Conservation (phyloP, 495 filamentous ascomycete species). For the Astrothelium macrocarpum region DNA sequence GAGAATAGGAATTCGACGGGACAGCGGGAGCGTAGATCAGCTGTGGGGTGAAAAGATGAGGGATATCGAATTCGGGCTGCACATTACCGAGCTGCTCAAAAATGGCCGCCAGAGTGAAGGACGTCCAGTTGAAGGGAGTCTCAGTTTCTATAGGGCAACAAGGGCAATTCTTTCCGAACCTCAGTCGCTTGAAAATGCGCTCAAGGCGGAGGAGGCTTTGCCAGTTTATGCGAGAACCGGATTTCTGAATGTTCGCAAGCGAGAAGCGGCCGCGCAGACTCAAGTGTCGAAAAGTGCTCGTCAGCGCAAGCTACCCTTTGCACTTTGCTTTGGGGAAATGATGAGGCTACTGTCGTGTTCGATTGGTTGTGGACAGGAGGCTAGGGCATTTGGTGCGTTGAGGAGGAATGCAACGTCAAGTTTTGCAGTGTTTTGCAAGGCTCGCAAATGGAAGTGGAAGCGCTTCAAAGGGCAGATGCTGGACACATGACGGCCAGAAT, state of each 20-base stretch:
- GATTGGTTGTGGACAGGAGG: not conserved
- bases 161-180: not conserved
- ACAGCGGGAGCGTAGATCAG: not conserved
- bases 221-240: not conserved
- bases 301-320: too few relatives aligned
- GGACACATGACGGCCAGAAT: not conserved
- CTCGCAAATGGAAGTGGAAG: not conserved
- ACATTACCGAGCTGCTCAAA: constrained; percentile 15
- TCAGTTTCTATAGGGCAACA: not conserved
- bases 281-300: too few relatives aligned
- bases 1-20: not conserved
- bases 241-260: not conserved
- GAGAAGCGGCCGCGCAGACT: not conserved
- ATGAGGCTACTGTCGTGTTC: too few relatives aligned
- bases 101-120: constrained; percentile 19
- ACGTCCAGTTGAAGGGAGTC: not conserved
- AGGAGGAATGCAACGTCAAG: constrained; percentile 3
- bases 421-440: not conserved
- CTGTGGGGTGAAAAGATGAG: constrained; percentile 10
- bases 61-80: constrained; percentile 9
- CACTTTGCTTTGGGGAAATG: too few relatives aligned
- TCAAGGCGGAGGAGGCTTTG: not conserved
- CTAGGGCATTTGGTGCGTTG: not conserved
- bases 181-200: not conserved
- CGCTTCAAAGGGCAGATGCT: not conserved